Evolutionary conservation across 2,329 filamentous ascomycete species (phyloP), one percentile per base, ranked within the genome.

Genomic region (Aspergillus carbonarius): DNA sequence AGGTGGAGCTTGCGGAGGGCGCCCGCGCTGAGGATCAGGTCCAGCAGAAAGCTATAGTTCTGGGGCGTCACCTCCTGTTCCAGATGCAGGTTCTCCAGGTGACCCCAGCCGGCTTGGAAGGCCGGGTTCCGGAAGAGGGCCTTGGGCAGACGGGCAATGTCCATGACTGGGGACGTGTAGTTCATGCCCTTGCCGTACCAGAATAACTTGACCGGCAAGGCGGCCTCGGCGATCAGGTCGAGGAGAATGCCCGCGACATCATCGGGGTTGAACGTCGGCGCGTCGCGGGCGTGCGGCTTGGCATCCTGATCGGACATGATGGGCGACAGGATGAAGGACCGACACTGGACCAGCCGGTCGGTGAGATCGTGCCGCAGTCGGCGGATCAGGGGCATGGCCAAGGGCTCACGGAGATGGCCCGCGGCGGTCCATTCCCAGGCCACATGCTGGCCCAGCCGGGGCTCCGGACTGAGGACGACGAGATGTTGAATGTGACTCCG

Each of bases 151-250:
- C 59, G 53, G 2, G 46, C 42, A 18, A 57, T 56, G 25, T 55
- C 42, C 59, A 61, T 59, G 8, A 54, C 23, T 4, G 48, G 34
- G 35, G 59, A 54, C 5, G 51, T 51, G 30, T 61, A 61, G 13
- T 61, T 59, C 12, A 50, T 53, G 6, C 59, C 59, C 20, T 47
- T 54, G 30, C 57, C 59, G 42, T 61, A 61, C 59, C 59, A 61
- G 30, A 61, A 59, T 2, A 57, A 34, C 30, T 61, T 59, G 13
- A 61, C 47, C 9, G 54, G 53, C 2, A 61, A 35, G 12, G 53
- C 52, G 1, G 59, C 23, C 34, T 61, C 49, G 18, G 53, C 57
- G 44, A 61, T 57, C 10, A 59, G 47, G 23, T 61, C 49, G 5
- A 47, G 35, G 9, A 61, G 54, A 30, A 61, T 54, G 10, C 35